Conservation (phyloP, 148 eudicot genomes). For the Vaccinium vitisidaea region DNA sequence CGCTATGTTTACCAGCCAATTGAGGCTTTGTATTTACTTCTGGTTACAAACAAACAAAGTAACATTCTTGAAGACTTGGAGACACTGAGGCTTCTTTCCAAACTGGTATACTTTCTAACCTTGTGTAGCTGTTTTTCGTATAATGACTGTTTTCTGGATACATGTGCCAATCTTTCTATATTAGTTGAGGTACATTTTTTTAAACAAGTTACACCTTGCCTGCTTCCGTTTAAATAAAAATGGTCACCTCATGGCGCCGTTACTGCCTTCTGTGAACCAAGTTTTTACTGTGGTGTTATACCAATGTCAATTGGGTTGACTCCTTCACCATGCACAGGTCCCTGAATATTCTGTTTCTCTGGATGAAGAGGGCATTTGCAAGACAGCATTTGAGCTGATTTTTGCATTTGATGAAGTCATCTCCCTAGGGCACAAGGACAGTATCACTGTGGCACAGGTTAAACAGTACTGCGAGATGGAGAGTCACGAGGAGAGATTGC, state of each 20-base stretch:
- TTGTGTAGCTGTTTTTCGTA: background rate
- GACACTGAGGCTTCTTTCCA: slow-evolving; percentile 91
- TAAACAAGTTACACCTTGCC: background rate
- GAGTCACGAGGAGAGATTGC: slow-evolving; percentile 97
- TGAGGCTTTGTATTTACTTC: slow-evolving; percentile 76
- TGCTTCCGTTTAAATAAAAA: background rate
- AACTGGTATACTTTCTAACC: slow-evolving; percentile 66
- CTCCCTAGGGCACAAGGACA: slow-evolving; percentile 93
- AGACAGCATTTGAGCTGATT: slow-evolving; percentile 83
- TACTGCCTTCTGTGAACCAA: background rate
- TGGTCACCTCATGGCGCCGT: background rate
- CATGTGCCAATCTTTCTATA: background rate
- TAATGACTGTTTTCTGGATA: background rate
- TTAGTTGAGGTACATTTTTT: background rate
- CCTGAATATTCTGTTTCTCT: slow-evolving; percentile 82
- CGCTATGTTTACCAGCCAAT: slow-evolving; percentile 98
- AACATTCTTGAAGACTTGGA: slow-evolving; percentile 99
- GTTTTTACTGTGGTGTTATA: background rate
- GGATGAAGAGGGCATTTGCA: slow-evolving; percentile 90
- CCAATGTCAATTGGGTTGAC: slow-evolving; percentile 3
- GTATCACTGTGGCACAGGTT: slow-evolving; percentile 88
- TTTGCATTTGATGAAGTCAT: slow-evolving; percentile 96
- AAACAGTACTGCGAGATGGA: slow-evolving; percentile 99
- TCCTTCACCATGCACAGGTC: slow-evolving; percentile 68
- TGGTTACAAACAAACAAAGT: slow-evolving; percentile 94